Conservation (phyloP, 345 rosid species). For the Eucalyptus leucophloia region DNA sequence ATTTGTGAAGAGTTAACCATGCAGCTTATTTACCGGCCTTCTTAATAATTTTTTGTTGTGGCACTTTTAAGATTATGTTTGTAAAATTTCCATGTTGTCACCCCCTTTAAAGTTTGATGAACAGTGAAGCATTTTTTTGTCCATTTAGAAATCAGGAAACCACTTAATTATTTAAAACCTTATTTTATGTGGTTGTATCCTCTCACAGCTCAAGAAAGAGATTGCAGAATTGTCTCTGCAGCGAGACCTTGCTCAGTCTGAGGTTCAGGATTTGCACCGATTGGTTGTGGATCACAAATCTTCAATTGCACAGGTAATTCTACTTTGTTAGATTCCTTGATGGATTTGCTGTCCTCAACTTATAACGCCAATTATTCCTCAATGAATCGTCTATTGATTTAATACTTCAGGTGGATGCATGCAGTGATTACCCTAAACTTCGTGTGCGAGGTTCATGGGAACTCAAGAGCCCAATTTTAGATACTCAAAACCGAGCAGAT, state of each 20-base stretch:
- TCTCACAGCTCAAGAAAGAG: conserved; percentile 60
- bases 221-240: conserved; percentile 36
- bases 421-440: conserved; percentile 55
- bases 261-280: conserved; percentile 43
- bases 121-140: not conserved
- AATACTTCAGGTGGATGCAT: conserved; percentile 31
- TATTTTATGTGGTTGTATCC: not conserved
- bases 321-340: not conserved
- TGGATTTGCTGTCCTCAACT: not conserved
- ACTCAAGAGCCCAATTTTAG: conserved; percentile 22
- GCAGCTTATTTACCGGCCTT: not conserved
- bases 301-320: conserved; percentile 16
- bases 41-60: not conserved
- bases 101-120: not conserved
- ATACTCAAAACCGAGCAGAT: conserved; percentile 22
- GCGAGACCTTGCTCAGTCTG: conserved; percentile 40
- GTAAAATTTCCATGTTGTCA: not conserved
- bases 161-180: not conserved
- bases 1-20: not conserved
- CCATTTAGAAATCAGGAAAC: not conserved
- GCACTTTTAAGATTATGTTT: not conserved
- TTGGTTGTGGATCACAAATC: conserved; percentile 19
- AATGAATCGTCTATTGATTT: not conserved
- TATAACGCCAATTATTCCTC: not conserved
- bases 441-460: conserved; percentile 59